Evolutionary conservation across 2,329 filamentous ascomycete species (phyloP).

Genomic region (Diaporthe vexans): DNA sequence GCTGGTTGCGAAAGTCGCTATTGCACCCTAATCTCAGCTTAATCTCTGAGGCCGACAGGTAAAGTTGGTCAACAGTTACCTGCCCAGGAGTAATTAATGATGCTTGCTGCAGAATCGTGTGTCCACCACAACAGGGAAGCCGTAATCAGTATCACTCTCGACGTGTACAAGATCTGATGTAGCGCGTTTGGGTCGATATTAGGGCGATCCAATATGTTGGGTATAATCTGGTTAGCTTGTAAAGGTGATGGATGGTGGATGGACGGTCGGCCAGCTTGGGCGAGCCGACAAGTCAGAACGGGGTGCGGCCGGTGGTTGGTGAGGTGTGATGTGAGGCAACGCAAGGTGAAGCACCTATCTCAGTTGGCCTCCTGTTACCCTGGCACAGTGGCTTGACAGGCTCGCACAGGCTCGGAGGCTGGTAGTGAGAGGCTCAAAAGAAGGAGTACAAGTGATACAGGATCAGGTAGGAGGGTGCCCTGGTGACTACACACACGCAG

Average conservation of each 20-base stretch:
- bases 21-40: not conserved
- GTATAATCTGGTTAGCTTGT: slow-evolving; percentile 21
- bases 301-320: slow-evolving; percentile 30
- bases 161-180: slow-evolving; percentile 35
- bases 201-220: slow-evolving; percentile 28
- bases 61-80: not conserved
- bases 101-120: slow-evolving; percentile 8
- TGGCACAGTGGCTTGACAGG: slow-evolving; percentile 44
- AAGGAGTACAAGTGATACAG: slow-evolving; percentile 43
- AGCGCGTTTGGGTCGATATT: slow-evolving; percentile 11
- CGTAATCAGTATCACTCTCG: slow-evolving; percentile 14
- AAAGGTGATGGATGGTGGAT: slow-evolving; percentile 36
- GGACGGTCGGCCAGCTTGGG: slow-evolving; percentile 17
- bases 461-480: slow-evolving; percentile 32
- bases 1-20: not conserved
- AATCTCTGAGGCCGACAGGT: slow-evolving; percentile 21
- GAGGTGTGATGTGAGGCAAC: slow-evolving; percentile 35
- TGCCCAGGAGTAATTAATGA: slow-evolving; percentile 7
- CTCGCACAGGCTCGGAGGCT: slow-evolving; percentile 41
- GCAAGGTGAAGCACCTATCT: slow-evolving; percentile 40
- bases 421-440: slow-evolving; percentile 42
- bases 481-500: slow-evolving; percentile 34
- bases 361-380: slow-evolving; percentile 40
- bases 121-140: not conserved
- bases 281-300: slow-evolving; percentile 20